A percentile compares a stretch with the other conserved stretches of the same genome.
Evolutionary conservation across 2,329 filamentous ascomycete species (phyloP).

Genomic region (Chaetomium sp.): DNA sequence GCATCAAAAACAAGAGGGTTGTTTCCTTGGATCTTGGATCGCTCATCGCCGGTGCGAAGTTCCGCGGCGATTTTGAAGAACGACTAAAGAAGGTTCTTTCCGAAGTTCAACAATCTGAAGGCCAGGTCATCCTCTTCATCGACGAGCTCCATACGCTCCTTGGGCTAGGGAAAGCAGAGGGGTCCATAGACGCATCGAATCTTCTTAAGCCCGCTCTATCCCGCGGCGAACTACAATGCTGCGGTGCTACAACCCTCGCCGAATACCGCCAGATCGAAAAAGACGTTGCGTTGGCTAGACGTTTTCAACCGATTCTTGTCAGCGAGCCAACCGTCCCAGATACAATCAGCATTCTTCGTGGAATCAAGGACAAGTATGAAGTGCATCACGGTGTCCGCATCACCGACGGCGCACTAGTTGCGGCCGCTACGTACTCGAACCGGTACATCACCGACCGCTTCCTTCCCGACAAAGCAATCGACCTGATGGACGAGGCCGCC

Average conservation of each 20-base stretch:
- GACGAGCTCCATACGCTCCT: slow-evolving; percentile 90
- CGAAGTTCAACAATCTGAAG: slow-evolving; percentile 83
- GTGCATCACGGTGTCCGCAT: slow-evolving; percentile 95
- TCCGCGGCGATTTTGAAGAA: slow-evolving; percentile 93
- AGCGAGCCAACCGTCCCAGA: slow-evolving; percentile 85
- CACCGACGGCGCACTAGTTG: slow-evolving; percentile 84
- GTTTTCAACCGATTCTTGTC: slow-evolving; percentile 94
- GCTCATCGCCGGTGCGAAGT: slow-evolving; percentile 92
- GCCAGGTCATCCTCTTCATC: slow-evolving; percentile 87
- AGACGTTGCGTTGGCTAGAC: slow-evolving; percentile 82
- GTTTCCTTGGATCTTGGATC: slow-evolving; percentile 83
- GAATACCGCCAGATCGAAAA: slow-evolving; percentile 95
- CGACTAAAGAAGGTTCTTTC: slow-evolving; percentile 83
- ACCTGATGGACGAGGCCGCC: slow-evolving; percentile 91
- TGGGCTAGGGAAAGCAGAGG: slow-evolving; percentile 89
- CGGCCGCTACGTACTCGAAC: slow-evolving; percentile 86
- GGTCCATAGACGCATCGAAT: slow-evolving; percentile 94
- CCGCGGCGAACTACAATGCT: slow-evolving; percentile 88
- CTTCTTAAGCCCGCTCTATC: slow-evolving; percentile 90
- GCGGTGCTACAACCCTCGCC: slow-evolving; percentile 84
- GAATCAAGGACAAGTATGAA: slow-evolving; percentile 97
- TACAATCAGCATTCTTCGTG: slow-evolving; percentile 89
- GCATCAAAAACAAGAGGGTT: slow-evolving; percentile 89
- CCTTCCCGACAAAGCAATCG: slow-evolving; percentile 93
- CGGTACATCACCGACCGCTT: slow-evolving; percentile 96